Evolutionary conservation across 495 filamentous ascomycete species (phyloP).

Genomic region (Lepidopterella palustris): DNA sequence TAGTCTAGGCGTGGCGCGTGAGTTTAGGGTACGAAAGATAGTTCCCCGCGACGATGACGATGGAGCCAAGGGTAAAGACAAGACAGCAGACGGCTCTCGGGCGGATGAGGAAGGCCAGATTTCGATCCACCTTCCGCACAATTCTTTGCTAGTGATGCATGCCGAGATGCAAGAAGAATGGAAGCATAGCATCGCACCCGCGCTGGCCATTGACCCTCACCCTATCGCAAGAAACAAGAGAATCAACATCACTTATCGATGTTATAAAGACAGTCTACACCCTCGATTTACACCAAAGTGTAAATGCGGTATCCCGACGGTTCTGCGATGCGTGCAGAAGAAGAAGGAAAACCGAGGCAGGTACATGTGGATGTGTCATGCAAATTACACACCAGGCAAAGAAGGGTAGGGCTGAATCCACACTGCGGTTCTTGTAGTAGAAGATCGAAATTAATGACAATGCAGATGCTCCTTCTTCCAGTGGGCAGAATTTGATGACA

Average conservation of each 20-base stretch:
- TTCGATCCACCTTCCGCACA: constrained; percentile 86
- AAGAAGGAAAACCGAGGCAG: constrained; percentile 65
- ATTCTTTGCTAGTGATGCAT: constrained; percentile 89
- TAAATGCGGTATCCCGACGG: constrained; percentile 60
- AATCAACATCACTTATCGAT: constrained; percentile 91
- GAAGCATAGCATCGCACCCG: constrained; percentile 70
- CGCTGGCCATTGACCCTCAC: constrained; percentile 70
- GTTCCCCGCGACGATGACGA: constrained; percentile 49
- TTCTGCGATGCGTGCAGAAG: constrained; percentile 72
- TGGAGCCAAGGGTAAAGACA: constrained; percentile 22
- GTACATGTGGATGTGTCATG: constrained; percentile 95
- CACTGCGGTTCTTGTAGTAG: not conserved
- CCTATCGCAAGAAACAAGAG: constrained; percentile 69
- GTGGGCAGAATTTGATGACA: constrained; percentile 85
- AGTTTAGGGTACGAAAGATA: constrained; percentile 79
- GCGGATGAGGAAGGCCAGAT: constrained; percentile 73
- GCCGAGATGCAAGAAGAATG: constrained; percentile 81
- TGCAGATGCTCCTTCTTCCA: constrained; percentile 54
- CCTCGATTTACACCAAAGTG: constrained; percentile 62
- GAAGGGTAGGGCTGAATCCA: constrained; percentile 41
- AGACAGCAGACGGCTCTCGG: constrained; percentile 32
- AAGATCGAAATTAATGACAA: not conserved
- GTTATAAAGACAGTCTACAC: constrained; percentile 69
- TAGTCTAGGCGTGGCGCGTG: constrained; percentile 79
- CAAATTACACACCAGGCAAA: constrained; percentile 66